These are phyloP conservation scores for Viola pubescens DNA, from an alignment of 441 rosid genomes.

Conservation along the genomic window DNA sequence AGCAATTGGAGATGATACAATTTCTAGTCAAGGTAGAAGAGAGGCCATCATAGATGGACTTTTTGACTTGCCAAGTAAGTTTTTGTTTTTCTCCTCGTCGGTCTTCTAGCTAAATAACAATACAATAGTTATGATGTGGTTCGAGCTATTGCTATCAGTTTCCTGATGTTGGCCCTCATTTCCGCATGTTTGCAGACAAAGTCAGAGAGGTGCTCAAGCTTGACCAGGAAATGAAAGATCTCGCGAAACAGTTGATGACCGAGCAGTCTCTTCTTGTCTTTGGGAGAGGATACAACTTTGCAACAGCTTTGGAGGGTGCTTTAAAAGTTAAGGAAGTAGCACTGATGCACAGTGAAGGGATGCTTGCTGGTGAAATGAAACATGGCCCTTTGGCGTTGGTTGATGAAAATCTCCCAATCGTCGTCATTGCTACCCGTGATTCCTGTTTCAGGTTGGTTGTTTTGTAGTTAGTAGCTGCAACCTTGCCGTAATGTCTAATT, in stretches of 20 bases:
- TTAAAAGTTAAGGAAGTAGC: conserved; percentile 90
- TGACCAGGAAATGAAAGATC: conserved; percentile 79
- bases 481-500: background rate
- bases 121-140: too few relatives aligned
- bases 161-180: background rate
- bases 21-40: conserved; percentile 57
- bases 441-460: conserved; percentile 63
- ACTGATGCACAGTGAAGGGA: conserved; percentile 95
- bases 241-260: conserved; percentile 60
- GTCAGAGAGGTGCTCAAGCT: conserved; percentile 81
- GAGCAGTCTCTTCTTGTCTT: conserved; percentile 91
- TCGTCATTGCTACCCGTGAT: conserved; percentile 83
- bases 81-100: conserved; percentile 1
- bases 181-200: conserved; percentile 41
- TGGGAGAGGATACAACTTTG: conserved; percentile 91
- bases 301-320: conserved; percentile 94
- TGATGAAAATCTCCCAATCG: conserved; percentile 81
- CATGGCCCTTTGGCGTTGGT: conserved; percentile 92
- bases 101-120: too few relatives aligned
- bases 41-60: conserved; percentile 81
- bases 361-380: conserved; percentile 98
- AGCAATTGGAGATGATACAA: conserved; percentile 78
- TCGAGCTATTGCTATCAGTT: too few relatives aligned
- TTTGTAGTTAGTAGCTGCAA: background rate
- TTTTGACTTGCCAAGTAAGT: conserved; percentile 67